phyloP scores from a whole-genome alignment of 345 rosid genomes.

The Hibiscus tridactylites region DNA sequence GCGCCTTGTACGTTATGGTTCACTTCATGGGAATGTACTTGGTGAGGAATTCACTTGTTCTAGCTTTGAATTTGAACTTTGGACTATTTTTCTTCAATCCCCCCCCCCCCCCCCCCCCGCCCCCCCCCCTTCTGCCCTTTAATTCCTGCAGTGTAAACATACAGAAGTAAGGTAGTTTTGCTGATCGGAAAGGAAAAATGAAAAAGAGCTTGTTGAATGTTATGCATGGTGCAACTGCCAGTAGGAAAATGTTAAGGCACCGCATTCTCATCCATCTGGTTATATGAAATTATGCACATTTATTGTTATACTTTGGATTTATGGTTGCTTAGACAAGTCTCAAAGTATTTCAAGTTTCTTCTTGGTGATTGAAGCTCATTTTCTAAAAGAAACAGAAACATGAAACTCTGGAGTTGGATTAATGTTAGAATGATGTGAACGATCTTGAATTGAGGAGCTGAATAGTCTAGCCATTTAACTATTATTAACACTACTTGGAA shows the following conservation, averaged over 20 bases:
- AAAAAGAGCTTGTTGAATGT: neutral
- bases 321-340: neutral
- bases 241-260: neutral
- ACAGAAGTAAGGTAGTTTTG: neutral
- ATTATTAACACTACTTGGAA: neutral
- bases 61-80: slow-evolving; percentile 2
- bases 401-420: neutral
- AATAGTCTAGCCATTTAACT: neutral
- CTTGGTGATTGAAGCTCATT: neutral
- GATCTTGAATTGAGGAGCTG: neutral
- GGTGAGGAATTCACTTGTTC: slow-evolving; percentile 38
- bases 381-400: neutral
- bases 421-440: neutral
- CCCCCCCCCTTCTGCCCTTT: neutral
- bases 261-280: neutral
- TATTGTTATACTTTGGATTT: neutral
- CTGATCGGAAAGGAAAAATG: neutral
- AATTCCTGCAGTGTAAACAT: neutral
- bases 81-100: slow-evolving; percentile 5
- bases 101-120: too few species aligned
- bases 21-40: slow-evolving; percentile 83
- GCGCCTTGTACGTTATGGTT: slow-evolving; percentile 92
- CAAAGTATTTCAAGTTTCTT: slow-evolving; percentile 3
- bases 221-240: neutral
- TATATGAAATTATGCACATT: neutral